Base-by-base conservation (phyloP, 768 basidiomycete species). In the Lactarius quietus region DNA sequence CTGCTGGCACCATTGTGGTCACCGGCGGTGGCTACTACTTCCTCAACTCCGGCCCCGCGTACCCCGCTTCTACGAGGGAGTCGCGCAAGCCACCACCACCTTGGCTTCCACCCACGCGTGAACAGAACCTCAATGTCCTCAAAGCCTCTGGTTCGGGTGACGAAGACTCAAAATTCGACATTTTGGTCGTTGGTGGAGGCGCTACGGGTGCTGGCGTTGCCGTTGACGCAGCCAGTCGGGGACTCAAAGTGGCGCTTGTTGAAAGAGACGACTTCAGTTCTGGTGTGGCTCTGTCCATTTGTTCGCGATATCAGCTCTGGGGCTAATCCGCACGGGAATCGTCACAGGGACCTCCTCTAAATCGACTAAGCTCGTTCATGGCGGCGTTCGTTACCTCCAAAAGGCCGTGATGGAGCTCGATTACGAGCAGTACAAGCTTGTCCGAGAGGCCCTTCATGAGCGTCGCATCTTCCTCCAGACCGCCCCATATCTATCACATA, bases 161-260 rank as follows among this genome's bases (percentile, higher is more conserved):
- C 2, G 79, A 78, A 2, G 79, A 81, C 23, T 82, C 85, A 17
- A 83, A 84, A 57, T 92, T 92, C 68, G 93, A 95, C 75, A 71
- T 95, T 33, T 77, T 95, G 57, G 79, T 98, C 69, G 87, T 98
- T 36, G 96, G 95, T 31, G 95, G 96, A 43, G 96, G 96, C 23
- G 96, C 96, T 6, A 98, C 95, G 2, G 96, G 96, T 57, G 91
- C 95, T 0, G 96, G 97, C 48, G 89, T 95, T n/a, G 96, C 95
- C 9, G 84, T 99, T 15, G 96, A 98, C 75, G 96, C 96, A 53
- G 94, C 92, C 6, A 91, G 86, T 72, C 79, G 96, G 63, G 95
- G 97, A 0, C 80, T 99, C 52, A 92, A 87, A 73, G 96, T 98
- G 17, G 96, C 93, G 0, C 79, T 98, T 64, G 95, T 98, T 0